Conservation (phyloP, 2,329 filamentous ascomycete genomes). For the Talaromyces piceae region DNA sequence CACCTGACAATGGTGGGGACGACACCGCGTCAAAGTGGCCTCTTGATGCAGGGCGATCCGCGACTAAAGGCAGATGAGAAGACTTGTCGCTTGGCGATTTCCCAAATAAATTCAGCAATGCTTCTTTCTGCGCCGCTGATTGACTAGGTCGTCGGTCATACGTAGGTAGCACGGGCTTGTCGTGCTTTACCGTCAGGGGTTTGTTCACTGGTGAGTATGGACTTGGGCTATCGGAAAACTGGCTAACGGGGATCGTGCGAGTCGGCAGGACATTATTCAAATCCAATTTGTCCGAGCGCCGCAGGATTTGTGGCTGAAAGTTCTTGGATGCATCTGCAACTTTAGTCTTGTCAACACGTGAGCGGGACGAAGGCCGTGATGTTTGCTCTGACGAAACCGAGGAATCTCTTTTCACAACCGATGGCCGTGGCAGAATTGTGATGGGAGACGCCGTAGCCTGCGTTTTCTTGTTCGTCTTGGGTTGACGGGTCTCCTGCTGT, state of each 20-base stretch:
- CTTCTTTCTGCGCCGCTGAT: conserved; percentile 40
- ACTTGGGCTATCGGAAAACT: conserved; percentile 15
- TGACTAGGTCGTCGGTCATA: conserved; percentile 35
- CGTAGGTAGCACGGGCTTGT: conserved; percentile 17
- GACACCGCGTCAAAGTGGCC: conserved; percentile 2
- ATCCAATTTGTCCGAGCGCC: conserved; percentile 39
- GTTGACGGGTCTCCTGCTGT: conserved; percentile 19
- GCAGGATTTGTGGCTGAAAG: conserved; percentile 49
- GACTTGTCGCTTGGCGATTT: conserved; percentile 32
- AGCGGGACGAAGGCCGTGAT: conserved; percentile 12
- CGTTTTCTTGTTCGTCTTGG: conserved; percentile 16
- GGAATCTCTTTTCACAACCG: conserved; percentile 22
- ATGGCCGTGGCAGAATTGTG: conserved; percentile 31
- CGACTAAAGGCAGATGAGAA: conserved; percentile 15
- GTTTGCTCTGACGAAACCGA: conserved; percentile 12
- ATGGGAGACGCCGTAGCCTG: conserved; percentile 26
- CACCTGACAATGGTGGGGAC: conserved; percentile 8
- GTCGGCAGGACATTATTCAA: conserved; percentile 23
- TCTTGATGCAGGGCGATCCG: conserved; percentile 13
- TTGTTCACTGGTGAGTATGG: conserved; percentile 9
- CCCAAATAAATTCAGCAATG: conserved; percentile 56
- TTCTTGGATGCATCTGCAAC: conserved; percentile 30
- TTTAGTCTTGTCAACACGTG: conserved; percentile 17
- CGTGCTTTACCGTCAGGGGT: conserved; percentile 9
- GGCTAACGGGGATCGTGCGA: conserved; percentile 19